Conservation (phyloP, 345 rosid genomes). For the Excoecaria cochinchinensis region DNA sequence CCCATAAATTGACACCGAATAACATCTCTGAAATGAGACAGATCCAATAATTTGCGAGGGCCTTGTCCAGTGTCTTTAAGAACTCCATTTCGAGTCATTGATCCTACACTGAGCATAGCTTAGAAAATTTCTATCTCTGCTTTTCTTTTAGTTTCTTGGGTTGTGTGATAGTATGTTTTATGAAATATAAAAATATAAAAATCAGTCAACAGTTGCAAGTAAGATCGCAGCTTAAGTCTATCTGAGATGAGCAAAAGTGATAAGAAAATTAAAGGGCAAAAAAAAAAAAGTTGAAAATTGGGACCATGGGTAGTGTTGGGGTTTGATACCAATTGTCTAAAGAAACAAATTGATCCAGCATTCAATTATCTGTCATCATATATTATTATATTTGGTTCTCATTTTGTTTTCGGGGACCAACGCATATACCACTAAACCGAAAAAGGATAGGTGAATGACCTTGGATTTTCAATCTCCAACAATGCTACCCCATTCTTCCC, state of each 20-base stretch:
- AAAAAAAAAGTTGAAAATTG: background rate
- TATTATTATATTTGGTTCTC: slow-evolving; percentile 27
- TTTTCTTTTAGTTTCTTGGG: too few species aligned
- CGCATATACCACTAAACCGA: background rate
- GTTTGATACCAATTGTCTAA: slow-evolving; percentile 24
- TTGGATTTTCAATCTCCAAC: slow-evolving; percentile 16
- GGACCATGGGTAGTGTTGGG: slow-evolving; percentile 40
- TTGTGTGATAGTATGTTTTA: too few species aligned
- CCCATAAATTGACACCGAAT: too few species aligned
- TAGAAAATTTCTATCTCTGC: too few species aligned
- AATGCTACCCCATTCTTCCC: slow-evolving; percentile 6
- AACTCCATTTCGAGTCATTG: too few species aligned
- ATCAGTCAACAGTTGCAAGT: background rate
- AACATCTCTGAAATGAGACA: too few species aligned
- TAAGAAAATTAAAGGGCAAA: background rate
- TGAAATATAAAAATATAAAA: background rate
- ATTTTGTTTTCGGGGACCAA: slow-evolving; percentile 42
- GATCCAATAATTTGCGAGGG: too few species aligned
- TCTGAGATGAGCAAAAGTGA: background rate
- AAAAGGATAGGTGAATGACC: slow-evolving; percentile 36
- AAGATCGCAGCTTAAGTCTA: background rate
- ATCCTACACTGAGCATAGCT: too few species aligned
- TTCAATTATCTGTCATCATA: background rate
- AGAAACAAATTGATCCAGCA: background rate
- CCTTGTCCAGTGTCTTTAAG: too few species aligned